phyloP scores from a whole-genome alignment of 345 rosid genomes.

The Melaleuca alternifolia region DNA sequence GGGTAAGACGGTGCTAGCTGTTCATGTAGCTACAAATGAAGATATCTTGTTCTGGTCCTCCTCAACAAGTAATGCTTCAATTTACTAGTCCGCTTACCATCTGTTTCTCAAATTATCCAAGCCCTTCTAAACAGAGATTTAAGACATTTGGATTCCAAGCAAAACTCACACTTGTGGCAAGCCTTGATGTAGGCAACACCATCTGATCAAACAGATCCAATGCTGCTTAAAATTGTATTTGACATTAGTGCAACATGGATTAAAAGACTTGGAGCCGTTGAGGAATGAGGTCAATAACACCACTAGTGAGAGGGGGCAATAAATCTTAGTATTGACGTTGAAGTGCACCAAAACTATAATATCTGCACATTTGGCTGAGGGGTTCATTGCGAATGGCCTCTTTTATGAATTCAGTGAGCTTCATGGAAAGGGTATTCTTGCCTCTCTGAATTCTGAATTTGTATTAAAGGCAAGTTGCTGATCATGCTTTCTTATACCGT shows the following conservation, averaged over 20 bases:
- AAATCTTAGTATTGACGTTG: neutral
- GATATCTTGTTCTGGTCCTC: neutral
- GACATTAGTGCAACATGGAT: neutral
- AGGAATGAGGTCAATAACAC: neutral
- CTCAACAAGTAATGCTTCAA: neutral
- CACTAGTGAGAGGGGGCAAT: neutral
- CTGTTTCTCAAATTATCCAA: neutral
- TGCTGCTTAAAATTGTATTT: neutral
- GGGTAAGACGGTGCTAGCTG: neutral
- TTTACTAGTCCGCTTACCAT: neutral
- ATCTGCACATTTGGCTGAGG: neutral
- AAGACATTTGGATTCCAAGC: neutral
- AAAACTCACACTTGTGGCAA: neutral
- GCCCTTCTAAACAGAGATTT: neutral
- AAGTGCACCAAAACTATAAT: neutral
- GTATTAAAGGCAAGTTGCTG: neutral
- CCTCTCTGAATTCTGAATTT: neutral
- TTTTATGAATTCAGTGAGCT: neutral
- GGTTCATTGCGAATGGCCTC: neutral
- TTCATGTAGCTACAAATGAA: neutral
- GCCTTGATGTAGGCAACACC: neutral
- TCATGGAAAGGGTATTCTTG: neutral
- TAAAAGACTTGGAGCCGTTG: neutral
- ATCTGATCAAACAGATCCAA: neutral
- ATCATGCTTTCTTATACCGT: neutral